phyloP scores from a whole-genome alignment of 73 alveolate genomes.

The Breviolum minutum region DNA sequence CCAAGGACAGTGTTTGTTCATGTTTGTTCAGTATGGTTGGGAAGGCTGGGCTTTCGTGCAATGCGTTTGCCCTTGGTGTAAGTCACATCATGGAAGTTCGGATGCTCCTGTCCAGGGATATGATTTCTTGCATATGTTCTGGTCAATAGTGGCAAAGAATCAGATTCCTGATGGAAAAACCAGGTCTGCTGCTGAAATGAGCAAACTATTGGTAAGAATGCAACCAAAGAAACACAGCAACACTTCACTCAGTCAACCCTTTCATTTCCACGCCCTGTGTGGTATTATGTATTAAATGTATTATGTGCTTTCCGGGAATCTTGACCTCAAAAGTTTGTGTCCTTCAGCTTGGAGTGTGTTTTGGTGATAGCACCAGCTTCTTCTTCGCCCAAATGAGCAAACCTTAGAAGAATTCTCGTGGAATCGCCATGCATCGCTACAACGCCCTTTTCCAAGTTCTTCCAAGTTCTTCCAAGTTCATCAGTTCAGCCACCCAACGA shows the following conservation, averaged over 20 bases:
- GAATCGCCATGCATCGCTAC: neutral
- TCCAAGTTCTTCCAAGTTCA: neutral
- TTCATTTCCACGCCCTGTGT: too few species aligned
- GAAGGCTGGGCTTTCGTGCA: neutral
- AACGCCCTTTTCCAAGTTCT: too few species aligned
- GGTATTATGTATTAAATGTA: too few species aligned
- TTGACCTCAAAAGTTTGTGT: neutral
- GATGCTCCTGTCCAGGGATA: slow-evolving; percentile 46
- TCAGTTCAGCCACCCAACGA: neutral
- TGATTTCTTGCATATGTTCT: too few species aligned
- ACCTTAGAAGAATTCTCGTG: neutral
- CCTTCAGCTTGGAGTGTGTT: slow-evolving; percentile 91
- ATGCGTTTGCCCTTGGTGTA: slow-evolving; percentile 89
- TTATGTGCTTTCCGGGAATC: too few species aligned
- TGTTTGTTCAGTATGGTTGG: neutral
- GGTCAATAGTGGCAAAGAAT: too few species aligned
- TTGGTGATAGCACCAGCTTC: slow-evolving; percentile 86
- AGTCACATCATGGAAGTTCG: slow-evolving; percentile 87
- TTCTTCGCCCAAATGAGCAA: slow-evolving; percentile 68
- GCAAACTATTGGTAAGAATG: too few species aligned
- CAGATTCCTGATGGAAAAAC: too few species aligned
- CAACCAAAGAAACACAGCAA: too few species aligned
- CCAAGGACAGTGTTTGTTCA: neutral
- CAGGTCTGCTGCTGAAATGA: too few species aligned
- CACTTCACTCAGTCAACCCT: too few species aligned